Evolutionary conservation across 306 rosid species (phyloP).

Genomic region (Quercus wislizeni): DNA sequence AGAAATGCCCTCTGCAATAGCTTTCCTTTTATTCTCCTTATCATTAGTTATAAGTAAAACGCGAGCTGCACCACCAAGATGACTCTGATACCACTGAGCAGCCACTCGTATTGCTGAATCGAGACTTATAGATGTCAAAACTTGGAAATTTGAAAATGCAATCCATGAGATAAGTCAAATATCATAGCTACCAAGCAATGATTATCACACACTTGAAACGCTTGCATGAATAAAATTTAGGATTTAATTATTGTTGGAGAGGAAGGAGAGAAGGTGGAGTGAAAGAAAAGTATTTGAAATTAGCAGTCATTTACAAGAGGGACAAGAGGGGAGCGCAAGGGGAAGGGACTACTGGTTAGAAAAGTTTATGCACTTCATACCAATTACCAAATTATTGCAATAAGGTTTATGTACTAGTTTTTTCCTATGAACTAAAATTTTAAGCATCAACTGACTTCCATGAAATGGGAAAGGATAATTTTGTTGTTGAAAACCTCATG

Average conservation of each 20-base stretch:
- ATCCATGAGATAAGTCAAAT: neutral
- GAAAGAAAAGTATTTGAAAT: neutral
- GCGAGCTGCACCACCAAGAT: conserved; percentile 66
- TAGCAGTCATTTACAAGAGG: neutral
- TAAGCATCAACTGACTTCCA: neutral
- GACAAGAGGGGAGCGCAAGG: too few species aligned
- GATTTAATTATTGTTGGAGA: neutral
- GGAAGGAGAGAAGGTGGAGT: neutral
- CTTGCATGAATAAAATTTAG: neutral
- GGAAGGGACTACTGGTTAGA: neutral
- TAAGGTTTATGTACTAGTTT: neutral
- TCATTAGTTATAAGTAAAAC: conserved; percentile 92
- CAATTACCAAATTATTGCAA: neutral
- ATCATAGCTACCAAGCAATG: neutral
- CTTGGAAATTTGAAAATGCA: neutral
- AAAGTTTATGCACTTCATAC: neutral
- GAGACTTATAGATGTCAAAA: conserved; percentile 30
- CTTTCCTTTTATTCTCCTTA: conserved; percentile 85
- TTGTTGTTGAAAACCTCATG: neutral
- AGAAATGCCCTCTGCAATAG: conserved; percentile 78
- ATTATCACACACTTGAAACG: neutral
- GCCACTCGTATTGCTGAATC: conserved; percentile 91
- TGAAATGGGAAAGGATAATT: neutral
- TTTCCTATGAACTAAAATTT: neutral
- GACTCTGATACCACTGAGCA: conserved; percentile 93